These are phyloP conservation scores for Aspergillus japonicus DNA, from an alignment of 2,329 filamentous ascomycete species.

Conservation along the genomic window DNA sequence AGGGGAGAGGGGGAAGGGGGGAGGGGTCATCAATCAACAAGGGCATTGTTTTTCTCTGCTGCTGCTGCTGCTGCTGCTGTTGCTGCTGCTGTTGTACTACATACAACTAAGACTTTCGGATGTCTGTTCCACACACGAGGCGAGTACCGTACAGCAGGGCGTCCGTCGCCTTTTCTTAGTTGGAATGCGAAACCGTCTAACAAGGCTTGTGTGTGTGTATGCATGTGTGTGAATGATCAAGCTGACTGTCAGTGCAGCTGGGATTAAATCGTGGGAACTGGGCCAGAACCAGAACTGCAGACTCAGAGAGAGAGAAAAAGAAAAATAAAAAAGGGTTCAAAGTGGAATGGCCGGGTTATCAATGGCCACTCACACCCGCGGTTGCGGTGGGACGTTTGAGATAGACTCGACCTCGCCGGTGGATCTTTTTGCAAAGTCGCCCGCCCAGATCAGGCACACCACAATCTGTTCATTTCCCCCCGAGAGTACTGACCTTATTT, in stretches of 20 bases:
- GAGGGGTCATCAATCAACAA: not conserved
- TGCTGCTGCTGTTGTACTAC: not conserved
- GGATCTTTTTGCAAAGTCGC: slow-evolving; percentile 6
- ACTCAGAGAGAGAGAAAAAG: too few species aligned
- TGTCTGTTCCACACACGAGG: too few species aligned
- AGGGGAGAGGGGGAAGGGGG: not conserved
- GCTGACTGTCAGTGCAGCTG: not conserved
- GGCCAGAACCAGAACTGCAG: too few species aligned
- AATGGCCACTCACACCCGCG: slow-evolving; percentile 7
- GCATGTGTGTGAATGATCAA: not conserved
- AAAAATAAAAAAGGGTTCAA: not conserved
- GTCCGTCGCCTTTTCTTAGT: too few species aligned
- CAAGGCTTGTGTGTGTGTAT: not conserved
- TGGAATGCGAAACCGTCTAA: too few species aligned
- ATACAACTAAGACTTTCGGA: too few species aligned
- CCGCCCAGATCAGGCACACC: slow-evolving; percentile 9
- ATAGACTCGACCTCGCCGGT: slow-evolving; percentile 13
- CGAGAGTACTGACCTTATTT: not conserved
- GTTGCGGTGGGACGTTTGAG: slow-evolving; percentile 13
- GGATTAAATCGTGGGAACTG: too few species aligned
- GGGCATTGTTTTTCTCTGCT: not conserved
- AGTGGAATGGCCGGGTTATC: not conserved
- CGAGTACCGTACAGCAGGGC: too few species aligned
- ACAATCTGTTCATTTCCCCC: not conserved
- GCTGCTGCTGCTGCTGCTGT: not conserved